Base-by-base conservation (phyloP, 208 protist genomes). In the Wallacemonas sp. region DNA sequence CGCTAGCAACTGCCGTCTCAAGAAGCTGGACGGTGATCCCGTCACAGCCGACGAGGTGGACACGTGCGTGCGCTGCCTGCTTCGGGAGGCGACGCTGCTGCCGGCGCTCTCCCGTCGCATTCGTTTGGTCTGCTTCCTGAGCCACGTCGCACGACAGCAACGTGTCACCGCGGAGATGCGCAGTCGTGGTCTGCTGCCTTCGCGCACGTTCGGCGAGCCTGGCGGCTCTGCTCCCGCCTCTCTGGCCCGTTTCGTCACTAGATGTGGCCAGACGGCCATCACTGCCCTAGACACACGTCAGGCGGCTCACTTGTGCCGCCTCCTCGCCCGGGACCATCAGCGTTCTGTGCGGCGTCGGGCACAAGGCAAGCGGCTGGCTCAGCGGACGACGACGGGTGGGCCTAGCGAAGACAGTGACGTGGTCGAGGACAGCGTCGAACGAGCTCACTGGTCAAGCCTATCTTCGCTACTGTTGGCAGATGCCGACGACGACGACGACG, bases 81-180 rank as follows among this genome's bases (percentile, higher is more conserved):
- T 78, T 29, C 79, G 79, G 3, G 89, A 95, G 58, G 63, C 61
- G 8, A 58, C 64, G 0, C 66, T 90, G n/a, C 64, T 95, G 44
- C 79, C 82, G 0, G 82, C 85, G 54, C 71, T 95, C 17, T 66
- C 76, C 19, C 75, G 85, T 29, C 83, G 89, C 15, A 73, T 79
- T 64, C 78, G 81, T 12, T 76, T 92, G 26, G 60, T 84, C 3
- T 45, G 63, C 4, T 87, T 91, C 45, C 70, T 92, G 3, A 62
- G 33, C 1, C 71, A 89, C 21, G 70, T 89, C 19, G 79, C 90
- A 42, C 58, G 63, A 19, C 50, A 76, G n/a, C 67, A 84, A 41
- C 39, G 58, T 15, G 19, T 93, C 50, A 77, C 90, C 55, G 59
- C 60, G 30, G 85, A 95, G 55, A 59, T 93, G 71, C 70, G 79